Evolutionary conservation across 306 rosid species (phyloP).

Genomic region (Biancaea sappan): DNA sequence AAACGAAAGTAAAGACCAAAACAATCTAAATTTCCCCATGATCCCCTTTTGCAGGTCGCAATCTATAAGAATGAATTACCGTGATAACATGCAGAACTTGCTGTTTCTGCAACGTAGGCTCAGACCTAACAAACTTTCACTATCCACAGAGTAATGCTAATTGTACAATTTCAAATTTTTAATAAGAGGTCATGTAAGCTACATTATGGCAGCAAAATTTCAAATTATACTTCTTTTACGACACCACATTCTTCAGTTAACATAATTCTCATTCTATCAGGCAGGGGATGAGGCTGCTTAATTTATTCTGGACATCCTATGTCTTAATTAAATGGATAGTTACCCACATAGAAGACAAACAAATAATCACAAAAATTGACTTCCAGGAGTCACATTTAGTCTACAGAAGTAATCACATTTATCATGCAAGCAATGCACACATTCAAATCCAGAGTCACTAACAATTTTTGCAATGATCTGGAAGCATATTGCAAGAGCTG

Average conservation of each 20-base stretch:
- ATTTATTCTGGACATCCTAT: neutral
- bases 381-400: neutral
- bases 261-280: constrained; percentile 5
- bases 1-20: neutral
- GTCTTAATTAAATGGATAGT: too few relatives aligned
- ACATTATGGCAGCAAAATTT: too few relatives aligned
- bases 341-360: too few relatives aligned
- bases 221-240: neutral
- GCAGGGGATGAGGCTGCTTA: neutral
- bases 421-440: neutral
- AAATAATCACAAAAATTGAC: neutral
- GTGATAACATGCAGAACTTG: constrained; percentile 5
- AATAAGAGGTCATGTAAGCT: neutral
- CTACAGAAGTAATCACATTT: constrained; percentile 13
- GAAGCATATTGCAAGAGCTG: neutral
- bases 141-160: neutral
- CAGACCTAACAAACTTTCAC: neutral
- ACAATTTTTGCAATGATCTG: constrained; percentile 11
- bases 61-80: neutral
- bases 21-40: neutral
- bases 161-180: neutral
- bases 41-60: neutral
- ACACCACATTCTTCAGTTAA: neutral
- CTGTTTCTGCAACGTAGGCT: neutral
- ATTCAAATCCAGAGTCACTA: neutral